Base-by-base conservation (phyloP, 2,329 filamentous ascomycete genomes). In the Epichloe amarillans region DNA sequence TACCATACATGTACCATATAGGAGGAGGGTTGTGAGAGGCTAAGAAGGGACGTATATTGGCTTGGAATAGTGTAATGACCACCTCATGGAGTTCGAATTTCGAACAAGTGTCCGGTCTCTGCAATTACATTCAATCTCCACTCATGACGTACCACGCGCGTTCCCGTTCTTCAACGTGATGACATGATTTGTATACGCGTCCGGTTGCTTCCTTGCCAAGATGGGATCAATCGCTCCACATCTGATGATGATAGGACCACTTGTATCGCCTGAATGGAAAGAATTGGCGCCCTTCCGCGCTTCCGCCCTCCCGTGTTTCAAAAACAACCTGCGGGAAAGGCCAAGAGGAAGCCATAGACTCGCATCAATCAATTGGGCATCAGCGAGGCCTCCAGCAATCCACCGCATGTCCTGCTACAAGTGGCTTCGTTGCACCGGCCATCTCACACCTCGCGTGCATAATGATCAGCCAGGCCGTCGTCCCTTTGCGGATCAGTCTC, bases 1-100 rank as follows among this genome's bases (percentile, higher is more conserved):
- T 65, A 68, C 58, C 60, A 67, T 65, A 66, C 3, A 44, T 66
- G 62, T 65, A 67, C 53, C 55, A 66, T 65, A 67, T 44, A 2
- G 50, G 54, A 39, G 54, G 52, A 55, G 37, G 38, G 46, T 52
- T 46, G 47, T 30, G 38, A 39, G 6, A n/a, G 17, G 15, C 3
- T 2, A 33, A 33, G n/a, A 30, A 5, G 47, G 6, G 26, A 42
- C 30, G 36, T 47, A 39, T 14, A 42, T 30, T 42, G 39, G 30
- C 47, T 49, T 49, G 39, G 47, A 15, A 36, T 44, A n/a, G 40
- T 14, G 26, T 50, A 30, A n/a, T 33, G n/a, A 49, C 37, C 37
- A 47, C 36, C 30, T 47, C 3, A 47, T 11, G 49, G 55, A 45
- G 39, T 35, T 36, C 26, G 49, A 46, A 43, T 30, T 15, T 12